Evolutionary conservation across 257 asterid genomes (phyloP).

Genomic region (Eustoma russellianum): DNA sequence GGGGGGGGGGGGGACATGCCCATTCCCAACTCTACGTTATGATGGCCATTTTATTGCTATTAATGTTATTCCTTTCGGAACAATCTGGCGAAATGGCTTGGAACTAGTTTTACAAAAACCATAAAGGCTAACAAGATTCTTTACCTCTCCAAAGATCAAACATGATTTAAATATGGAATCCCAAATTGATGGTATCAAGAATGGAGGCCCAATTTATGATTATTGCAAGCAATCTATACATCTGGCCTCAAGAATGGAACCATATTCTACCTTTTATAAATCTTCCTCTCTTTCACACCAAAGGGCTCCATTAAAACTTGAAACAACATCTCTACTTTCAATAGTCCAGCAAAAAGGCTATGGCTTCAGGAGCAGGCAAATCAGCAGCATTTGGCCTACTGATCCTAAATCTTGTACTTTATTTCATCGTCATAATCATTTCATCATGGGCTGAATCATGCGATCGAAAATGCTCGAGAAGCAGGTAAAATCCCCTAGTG

Average conservation of each 20-base stretch:
- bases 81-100: too few species aligned
- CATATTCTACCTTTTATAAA: conserved; percentile 32
- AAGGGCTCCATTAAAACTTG: conserved; percentile 1
- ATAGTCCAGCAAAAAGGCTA: conserved; percentile 14
- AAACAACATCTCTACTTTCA: conserved; percentile 5
- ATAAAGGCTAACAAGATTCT: conserved; percentile 28
- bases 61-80: too few species aligned
- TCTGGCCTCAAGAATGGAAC: conserved; percentile 14
- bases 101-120: too few species aligned
- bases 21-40: too few species aligned
- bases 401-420: conserved; percentile 49
- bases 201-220: conserved; percentile 5
- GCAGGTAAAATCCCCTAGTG: too few species aligned
- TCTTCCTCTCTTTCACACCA: conserved; percentile 12
- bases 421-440: conserved; percentile 43
- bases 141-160: conserved; percentile 37
- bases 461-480: conserved; percentile 46
- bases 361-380: conserved; percentile 88
- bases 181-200: conserved; percentile 7
- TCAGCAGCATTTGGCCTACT: conserved; percentile 57
- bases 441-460: conserved; percentile 84
- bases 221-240: conserved; percentile 11
- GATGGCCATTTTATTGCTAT: too few species aligned
- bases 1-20: too few species aligned
- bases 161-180: too few species aligned